Evolutionary conservation across 2,329 filamentous ascomycete genomes (phyloP).

Genomic region (Trichoderma atrobrunneum): DNA sequence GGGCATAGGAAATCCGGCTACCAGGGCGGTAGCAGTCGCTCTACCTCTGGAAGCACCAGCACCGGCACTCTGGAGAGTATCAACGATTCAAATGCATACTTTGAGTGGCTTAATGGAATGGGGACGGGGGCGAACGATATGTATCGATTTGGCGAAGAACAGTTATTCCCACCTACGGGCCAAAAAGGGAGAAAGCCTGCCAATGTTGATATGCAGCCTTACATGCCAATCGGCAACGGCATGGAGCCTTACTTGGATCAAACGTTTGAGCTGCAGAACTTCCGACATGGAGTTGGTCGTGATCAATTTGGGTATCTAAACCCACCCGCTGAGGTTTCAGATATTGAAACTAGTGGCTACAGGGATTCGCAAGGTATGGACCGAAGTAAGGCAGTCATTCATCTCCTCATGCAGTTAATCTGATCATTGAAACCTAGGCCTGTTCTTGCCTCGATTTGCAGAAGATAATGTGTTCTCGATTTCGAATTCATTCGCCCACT

Average conservation of each 20-base stretch:
- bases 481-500: conserved; percentile 45
- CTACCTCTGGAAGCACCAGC: conserved; percentile 11
- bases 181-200: conserved; percentile 30
- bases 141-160: conserved; percentile 12
- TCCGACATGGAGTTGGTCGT: conserved; percentile 35
- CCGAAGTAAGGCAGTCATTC: not conserved
- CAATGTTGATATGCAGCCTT: conserved; percentile 45
- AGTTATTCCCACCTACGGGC: conserved; percentile 13
- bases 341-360: conserved; percentile 22
- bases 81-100: conserved; percentile 27
- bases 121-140: conserved; percentile 21
- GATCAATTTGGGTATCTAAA: conserved; percentile 29
- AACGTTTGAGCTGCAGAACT: conserved; percentile 21
- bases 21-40: not conserved
- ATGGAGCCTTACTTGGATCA: conserved; percentile 19
- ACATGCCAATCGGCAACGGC: conserved; percentile 24
- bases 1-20: not conserved
- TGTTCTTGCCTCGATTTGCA: conserved; percentile 21
- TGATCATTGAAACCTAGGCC: conserved; percentile 14
- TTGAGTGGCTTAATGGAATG: conserved; percentile 29
- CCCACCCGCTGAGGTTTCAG: conserved; percentile 45
- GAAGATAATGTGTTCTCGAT: conserved; percentile 23
- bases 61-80: conserved; percentile 23
- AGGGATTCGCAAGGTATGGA: conserved; percentile 24
- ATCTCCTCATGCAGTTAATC: not conserved